Percentiles rank a stretch among this genome's conserved stretches.
phyloP scores from a whole-genome alignment of 371 early-diverging fungal genomes.

The Rhizopus microsporus region DNA sequence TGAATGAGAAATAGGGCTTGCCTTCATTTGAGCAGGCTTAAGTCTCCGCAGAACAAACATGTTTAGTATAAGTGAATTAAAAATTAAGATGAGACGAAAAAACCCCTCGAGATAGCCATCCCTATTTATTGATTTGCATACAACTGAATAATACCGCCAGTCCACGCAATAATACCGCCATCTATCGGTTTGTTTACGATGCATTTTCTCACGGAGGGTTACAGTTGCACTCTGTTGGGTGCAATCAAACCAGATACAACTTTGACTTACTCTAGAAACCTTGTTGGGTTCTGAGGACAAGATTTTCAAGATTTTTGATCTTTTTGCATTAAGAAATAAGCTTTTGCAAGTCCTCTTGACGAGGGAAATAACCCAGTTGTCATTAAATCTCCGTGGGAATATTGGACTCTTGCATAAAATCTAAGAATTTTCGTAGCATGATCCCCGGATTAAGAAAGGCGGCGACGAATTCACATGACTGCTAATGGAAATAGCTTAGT shows the following conservation, averaged over 20 bases:
- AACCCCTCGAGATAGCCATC: background rate
- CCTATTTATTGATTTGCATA: conserved; percentile 8
- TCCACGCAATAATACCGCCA: conserved; percentile 26
- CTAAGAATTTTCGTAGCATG: too few relatives aligned
- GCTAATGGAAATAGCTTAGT: too few relatives aligned
- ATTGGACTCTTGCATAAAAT: background rate
- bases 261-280: too few relatives aligned
- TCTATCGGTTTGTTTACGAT: background rate
- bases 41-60: conserved; percentile 16
- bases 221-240: too few relatives aligned
- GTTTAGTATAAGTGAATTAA: background rate
- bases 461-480: too few relatives aligned
- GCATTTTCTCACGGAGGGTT: conserved; percentile 7
- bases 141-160: conserved; percentile 8
- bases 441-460: too few relatives aligned
- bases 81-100: background rate
- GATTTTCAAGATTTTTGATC: background rate
- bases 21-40: background rate
- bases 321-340: background rate
- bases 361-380: too few relatives aligned
- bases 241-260: too few relatives aligned
- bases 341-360: too few relatives aligned
- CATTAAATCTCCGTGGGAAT: background rate
- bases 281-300: too few relatives aligned
- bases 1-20: conserved; percentile 1